Percentiles rank a stretch among this genome's conserved stretches.
phyloP scores from a whole-genome alignment of 2,329 filamentous ascomycete species.

The Verticillium zaregamsianum region DNA sequence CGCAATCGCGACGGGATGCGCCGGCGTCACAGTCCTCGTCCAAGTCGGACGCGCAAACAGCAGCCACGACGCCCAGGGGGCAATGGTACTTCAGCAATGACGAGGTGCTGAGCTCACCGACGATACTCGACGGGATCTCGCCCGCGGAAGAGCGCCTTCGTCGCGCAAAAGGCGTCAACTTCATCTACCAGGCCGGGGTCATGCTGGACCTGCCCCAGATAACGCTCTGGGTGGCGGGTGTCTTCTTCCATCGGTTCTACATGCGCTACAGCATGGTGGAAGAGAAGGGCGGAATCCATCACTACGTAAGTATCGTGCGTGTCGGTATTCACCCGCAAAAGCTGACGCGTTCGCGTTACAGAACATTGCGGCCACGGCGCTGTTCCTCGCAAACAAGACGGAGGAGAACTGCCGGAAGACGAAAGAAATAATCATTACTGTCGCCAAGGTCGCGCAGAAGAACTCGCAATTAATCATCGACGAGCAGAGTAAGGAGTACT shows the following conservation, averaged over 20 bases:
- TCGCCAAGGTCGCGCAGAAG: constrained; percentile 92
- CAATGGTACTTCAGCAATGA: constrained; percentile 91
- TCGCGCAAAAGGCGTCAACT: constrained; percentile 90
- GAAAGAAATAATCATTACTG: constrained; percentile 88
- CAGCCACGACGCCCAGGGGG: constrained; percentile 31
- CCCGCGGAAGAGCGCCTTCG: constrained; percentile 73
- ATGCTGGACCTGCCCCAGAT: constrained; percentile 89
- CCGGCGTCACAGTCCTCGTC: constrained; percentile 32
- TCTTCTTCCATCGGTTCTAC: constrained; percentile 94
- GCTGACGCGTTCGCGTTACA: constrained; percentile 24
- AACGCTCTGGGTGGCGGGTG: constrained; percentile 84
- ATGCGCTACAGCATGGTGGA: constrained; percentile 83
- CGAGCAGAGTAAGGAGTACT: constrained; percentile 97
- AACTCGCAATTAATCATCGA: constrained; percentile 86
- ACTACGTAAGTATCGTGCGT: constrained; percentile 64
- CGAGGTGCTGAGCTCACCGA: constrained; percentile 79
- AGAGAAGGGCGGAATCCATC: constrained; percentile 74
- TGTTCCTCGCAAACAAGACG: constrained; percentile 95
- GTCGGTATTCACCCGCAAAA: background rate
- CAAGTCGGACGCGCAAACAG: constrained; percentile 7
- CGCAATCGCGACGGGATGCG: constrained; percentile 36
- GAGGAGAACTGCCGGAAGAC: constrained; percentile 97
- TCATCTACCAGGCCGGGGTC: constrained; percentile 91
- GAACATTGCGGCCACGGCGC: constrained; percentile 82
- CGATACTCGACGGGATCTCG: constrained; percentile 75